Percentiles rank a stretch among this genome's conserved stretches.
These are phyloP conservation scores for Fusarium camptoceras DNA, from an alignment of 2,329 filamentous ascomycete genomes.

Conservation along the genomic window DNA sequence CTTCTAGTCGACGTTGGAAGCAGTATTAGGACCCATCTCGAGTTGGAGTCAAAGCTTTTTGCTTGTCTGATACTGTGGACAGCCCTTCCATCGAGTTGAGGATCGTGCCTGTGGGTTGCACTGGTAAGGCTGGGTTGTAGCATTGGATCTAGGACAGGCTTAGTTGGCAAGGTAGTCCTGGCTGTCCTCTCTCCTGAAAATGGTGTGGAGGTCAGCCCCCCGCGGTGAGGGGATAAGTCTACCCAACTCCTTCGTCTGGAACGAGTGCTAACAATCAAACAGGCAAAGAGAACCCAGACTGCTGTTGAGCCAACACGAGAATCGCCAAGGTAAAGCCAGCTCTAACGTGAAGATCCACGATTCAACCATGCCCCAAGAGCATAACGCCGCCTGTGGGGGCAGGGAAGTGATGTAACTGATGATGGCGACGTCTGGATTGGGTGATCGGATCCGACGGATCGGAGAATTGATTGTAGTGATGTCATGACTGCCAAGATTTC, in stretches of 20 bases:
- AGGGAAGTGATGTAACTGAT: background rate
- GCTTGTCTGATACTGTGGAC: constrained; percentile 74
- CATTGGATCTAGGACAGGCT: constrained; percentile 45
- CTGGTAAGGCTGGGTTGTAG: constrained; percentile 34
- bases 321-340: background rate
- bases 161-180: constrained; percentile 56
- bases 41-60: constrained; percentile 94
- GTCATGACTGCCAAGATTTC: constrained; percentile 27
- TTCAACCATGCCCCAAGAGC: background rate
- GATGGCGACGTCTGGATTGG: constrained; percentile 4
- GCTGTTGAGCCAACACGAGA: background rate
- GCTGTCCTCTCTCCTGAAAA: constrained; percentile 63
- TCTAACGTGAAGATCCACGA: background rate
- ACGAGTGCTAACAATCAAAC: constrained; percentile 45
- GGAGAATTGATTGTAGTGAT: constrained; percentile 23
- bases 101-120: constrained; percentile 19
- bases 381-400: constrained; percentile 17
- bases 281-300: constrained; percentile 25
- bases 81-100: constrained; percentile 15
- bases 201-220: constrained; percentile 62
- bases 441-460: constrained; percentile 17
- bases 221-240: constrained; percentile 63
- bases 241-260: constrained; percentile 28
- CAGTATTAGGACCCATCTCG: constrained; percentile 81
- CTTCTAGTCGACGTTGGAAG: constrained; percentile 32